Evolutionary conservation across 179 eudicot genomes (phyloP).

Genomic region (Actinidia polygama): DNA sequence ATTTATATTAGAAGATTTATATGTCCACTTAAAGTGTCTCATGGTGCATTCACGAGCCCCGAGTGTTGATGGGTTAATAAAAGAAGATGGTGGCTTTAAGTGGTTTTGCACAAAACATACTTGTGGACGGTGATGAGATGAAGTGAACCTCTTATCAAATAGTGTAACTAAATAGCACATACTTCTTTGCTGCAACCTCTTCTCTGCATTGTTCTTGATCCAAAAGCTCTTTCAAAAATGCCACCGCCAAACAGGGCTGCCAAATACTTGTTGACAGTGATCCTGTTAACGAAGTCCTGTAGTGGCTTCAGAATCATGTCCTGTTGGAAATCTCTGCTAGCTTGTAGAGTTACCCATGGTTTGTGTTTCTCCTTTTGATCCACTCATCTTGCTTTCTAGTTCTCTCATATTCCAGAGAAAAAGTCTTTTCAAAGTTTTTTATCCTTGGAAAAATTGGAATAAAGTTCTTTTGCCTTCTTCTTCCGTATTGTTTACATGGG

Average conservation of each 20-base stretch:
- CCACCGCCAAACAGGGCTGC: not conserved
- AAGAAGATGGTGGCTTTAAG: too few species aligned
- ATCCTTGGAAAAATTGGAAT: not conserved
- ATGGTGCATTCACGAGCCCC: too few species aligned
- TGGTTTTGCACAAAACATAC: too few species aligned
- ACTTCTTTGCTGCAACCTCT: not conserved
- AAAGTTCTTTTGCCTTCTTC: not conserved
- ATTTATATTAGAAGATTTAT: too few species aligned
- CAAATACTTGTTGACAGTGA: not conserved
- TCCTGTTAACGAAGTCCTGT: not conserved
- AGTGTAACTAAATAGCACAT: too few species aligned
- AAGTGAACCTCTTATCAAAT: too few species aligned
- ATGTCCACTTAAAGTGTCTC: too few species aligned
- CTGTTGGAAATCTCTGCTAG: not conserved
- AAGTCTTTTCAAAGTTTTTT: not conserved
- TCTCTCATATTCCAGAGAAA: not conserved
- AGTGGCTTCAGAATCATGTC: not conserved
- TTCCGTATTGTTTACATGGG: not conserved
- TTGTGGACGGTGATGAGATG: too few species aligned
- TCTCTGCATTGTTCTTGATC: not conserved
- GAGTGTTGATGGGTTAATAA: too few species aligned
- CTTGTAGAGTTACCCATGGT: not conserved
- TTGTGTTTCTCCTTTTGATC: not conserved
- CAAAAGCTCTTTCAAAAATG: not conserved
- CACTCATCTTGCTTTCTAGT: not conserved